Base-by-base conservation (phyloP, 768 basidiomycete genomes). In the Fomitopsis pulvina region DNA sequence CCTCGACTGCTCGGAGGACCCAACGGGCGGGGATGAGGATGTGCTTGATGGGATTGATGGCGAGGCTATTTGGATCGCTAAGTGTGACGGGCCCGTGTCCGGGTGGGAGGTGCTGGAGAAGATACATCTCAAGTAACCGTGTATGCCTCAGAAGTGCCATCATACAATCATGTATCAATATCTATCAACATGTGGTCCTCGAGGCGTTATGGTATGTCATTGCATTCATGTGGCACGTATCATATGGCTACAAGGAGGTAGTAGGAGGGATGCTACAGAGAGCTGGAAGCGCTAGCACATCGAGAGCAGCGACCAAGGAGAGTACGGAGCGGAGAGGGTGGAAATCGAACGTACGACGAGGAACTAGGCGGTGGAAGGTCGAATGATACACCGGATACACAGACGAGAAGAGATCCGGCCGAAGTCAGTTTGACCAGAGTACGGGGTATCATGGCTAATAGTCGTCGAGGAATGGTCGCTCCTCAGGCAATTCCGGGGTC, bases 1-100 rank as follows among this genome's bases (percentile, higher is more conserved):
- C 39, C 43, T 52, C 43, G 55, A 55, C 38, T 46, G 54, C 45
- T 14, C 43, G 0, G 48, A 52, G 12, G 53, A 55, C 16, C 18
- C n/a, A 18, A 44, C 50, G 21, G 41, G 38, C 14, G 41, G 28
- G 28, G 27, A 38, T 18, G 52, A 38, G 27, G 37, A 46, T 49
- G n/a, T 42, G 24, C 42, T 63, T 3, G 53, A 54, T 1, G 61
- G 57, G 2, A 60, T 66, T 32, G 57, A 54, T 7, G 61, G 63
- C 5, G 50, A 46, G 2, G 64, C 61, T 48, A 64, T 66, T 14
- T 66, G 64, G 64, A 41, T 61, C 9, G 60, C 58, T 16, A 40
- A 42, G 18, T 66, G 64, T 39, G 61, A 66, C 18, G 64, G 64
- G 1, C 64, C 63, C 8, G 61, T 63, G 2, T 43, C 46, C 16